Evolutionary conservation across 1,139 yeast species (phyloP), one percentile per base, ranked within the genome.

Genomic region (Blastobotrys aristatus): DNA sequence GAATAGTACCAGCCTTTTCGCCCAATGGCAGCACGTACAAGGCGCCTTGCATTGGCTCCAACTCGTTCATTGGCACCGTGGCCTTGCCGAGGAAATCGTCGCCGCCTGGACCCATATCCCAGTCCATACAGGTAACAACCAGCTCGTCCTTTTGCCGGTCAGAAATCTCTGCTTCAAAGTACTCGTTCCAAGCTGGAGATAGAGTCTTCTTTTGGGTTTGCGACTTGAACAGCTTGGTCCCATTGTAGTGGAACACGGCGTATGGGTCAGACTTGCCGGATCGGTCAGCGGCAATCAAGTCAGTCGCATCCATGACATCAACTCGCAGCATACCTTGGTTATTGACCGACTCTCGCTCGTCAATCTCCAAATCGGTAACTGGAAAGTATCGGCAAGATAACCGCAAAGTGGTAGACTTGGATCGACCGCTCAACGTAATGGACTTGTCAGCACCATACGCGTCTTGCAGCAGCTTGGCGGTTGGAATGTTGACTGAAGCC

Each of bases 201-300:
- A 92, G 75, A 0, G 97, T 88, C 74, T 82, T 89, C 74, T 90
- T 92, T 53, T 79, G 70, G 39, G 82, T 82, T 67, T 87, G 83
- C 36, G 96, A 78, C 71, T 87, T 88, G 71, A 71, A 79, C 8
- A 82, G 79, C 53, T 75, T 72, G 43, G 70, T 76, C 26, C 82
- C 82, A 62, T 87, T 79, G 61, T 88, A 67, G 59, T 68, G 78
- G 51, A 87, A 75, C 59, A 81, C 77, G 50, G 82, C 75, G 62
- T 81, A 92, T 52, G 99, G 99, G 67, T 92, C 99, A 7, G 96
- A 87, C 63, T 84, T 84, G 47, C 97, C 97, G 56, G 84, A 83
- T 24, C 87, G 73, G 66, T 92, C 99, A 22, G 92, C 94, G 13
- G 96, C 75, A 44, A 84, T 77, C 53, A 94, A 74, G 46, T 78